Evolutionary conservation across 2,329 filamentous ascomycete genomes (phyloP), one percentile per base, ranked within the genome.

Genomic region (Lachnellula suecica): DNA sequence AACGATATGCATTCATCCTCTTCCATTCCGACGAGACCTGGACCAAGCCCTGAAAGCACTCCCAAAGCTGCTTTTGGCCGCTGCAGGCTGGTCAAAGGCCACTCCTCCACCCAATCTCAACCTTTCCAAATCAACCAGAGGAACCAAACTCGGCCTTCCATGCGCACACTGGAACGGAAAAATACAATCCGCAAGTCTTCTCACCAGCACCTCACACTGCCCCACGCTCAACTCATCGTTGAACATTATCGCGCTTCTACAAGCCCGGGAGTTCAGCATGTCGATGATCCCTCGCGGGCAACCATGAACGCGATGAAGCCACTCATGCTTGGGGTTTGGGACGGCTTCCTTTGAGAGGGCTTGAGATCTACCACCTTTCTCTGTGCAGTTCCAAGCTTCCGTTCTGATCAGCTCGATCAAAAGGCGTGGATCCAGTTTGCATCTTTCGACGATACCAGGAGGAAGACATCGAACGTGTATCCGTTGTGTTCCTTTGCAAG

Each of bases 81-180:
- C 37, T 10, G 19, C 8, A 4, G n/a, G 6, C 17, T 40, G n/a
- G 17, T 40, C 19, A 22, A 40, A 19, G 20, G 37, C 9, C 17
- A 19, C 15, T 19, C n/a, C 29, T 8, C 15, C 29, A 31, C 29
- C n/a, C 37, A 40, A 11, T 9, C 17, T 5, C 19, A 40, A 19
- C 15, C n/a, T 19, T 22, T 22, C 74, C 25, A 85, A 54, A 54
- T 83, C 77, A 4, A 85, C 68, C n/a, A 88, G 54, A 2, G 84
- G 84, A 5, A 80, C 78, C 78, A 88, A 81, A 29, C 81, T 84
- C 1, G 84, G 84, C 48, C 85, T 75, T 0, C 90, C 90, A 73
- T 95, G 90, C 1, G 90, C 90, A 69, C 90, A 95, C 65, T 90
- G 85, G 59, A 94, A 94, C 0, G 90, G 89, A 56, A 93, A 89